These are phyloP conservation scores for Lanmaoa pseudosensibilis DNA, from an alignment of 768 basidiomycete genomes.

Conservation along the genomic window DNA sequence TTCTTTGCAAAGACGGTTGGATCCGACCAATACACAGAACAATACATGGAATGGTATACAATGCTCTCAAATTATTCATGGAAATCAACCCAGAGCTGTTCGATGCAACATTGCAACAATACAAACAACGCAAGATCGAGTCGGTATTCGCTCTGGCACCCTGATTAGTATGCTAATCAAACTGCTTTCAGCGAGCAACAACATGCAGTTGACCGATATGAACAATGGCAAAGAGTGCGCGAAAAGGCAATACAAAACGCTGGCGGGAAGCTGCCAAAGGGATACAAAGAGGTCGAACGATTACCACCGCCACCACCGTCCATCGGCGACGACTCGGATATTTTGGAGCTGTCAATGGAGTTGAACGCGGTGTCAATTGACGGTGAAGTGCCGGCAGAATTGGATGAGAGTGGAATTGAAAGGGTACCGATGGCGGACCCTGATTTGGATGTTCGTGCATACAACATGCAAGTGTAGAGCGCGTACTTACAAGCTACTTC, in stretches of 20 bases:
- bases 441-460: slow-evolving; percentile 71
- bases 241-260: slow-evolving; percentile 74
- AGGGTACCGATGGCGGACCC: slow-evolving; percentile 92
- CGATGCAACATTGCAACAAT: slow-evolving; percentile 90
- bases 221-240: slow-evolving; percentile 86
- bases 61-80: slow-evolving; percentile 97
- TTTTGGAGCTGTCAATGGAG: slow-evolving; percentile 87
- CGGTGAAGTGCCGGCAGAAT: slow-evolving; percentile 54
- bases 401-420: slow-evolving; percentile 83
- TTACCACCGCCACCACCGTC: slow-evolving; percentile 77
- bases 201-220: slow-evolving; percentile 78
- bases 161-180: slow-evolving; percentile 2
- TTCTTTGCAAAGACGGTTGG: neutral
- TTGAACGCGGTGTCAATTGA: slow-evolving; percentile 83
- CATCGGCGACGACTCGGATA: slow-evolving; percentile 78
- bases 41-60: slow-evolving; percentile 99
- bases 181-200: slow-evolving; percentile 71
- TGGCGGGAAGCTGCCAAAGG: slow-evolving; percentile 67
- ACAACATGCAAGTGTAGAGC: slow-evolving; percentile 10
- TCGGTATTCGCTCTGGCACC: slow-evolving; percentile 44
- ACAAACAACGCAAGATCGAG: slow-evolving; percentile 85
- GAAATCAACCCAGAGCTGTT: slow-evolving; percentile 98
- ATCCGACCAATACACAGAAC: slow-evolving; percentile 55
- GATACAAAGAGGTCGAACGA: slow-evolving; percentile 66
- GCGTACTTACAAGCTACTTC: slow-evolving; percentile 23